phyloP scores from a whole-genome alignment of 2,329 filamentous ascomycete species.

The Fusarium circinatum region DNA sequence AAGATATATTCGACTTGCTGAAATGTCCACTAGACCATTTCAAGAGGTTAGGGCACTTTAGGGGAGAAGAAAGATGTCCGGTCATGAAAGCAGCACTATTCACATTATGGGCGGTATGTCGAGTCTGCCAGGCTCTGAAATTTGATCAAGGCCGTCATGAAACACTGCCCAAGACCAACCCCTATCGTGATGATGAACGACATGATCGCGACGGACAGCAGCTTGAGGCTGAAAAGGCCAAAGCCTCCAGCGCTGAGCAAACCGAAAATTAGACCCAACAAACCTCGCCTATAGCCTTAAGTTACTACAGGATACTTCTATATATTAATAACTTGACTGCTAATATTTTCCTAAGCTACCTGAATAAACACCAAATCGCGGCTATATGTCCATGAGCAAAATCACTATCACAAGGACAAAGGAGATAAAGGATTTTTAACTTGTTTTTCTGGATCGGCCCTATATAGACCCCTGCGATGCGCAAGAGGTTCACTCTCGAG shows the following conservation, averaged over 20 bases:
- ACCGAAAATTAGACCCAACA: too few species aligned
- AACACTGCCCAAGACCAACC: too few species aligned
- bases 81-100: not conserved
- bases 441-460: too few species aligned
- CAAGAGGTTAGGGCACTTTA: not conserved
- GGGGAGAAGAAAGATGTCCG: not conserved
- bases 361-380: rapidly evolving
- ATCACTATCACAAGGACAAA: not conserved
- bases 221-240: not conserved
- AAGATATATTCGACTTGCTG: not conserved
- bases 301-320: not conserved
- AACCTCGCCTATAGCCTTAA: not conserved
- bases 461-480: too few species aligned
- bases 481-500: too few species aligned
- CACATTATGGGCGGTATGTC: not conserved
- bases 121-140: too few species aligned
- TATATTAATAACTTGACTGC: not conserved
- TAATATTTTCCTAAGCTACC: not conserved
- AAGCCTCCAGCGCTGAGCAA: not conserved
- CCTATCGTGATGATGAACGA: too few species aligned
- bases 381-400: rapidly evolving
- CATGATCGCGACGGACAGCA: not conserved
- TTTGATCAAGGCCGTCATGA: too few species aligned
- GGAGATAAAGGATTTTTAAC: too few species aligned
- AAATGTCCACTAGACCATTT: not conserved